Conservation (phyloP, 108 stramenopile species). For the Nitzschia palea region DNA sequence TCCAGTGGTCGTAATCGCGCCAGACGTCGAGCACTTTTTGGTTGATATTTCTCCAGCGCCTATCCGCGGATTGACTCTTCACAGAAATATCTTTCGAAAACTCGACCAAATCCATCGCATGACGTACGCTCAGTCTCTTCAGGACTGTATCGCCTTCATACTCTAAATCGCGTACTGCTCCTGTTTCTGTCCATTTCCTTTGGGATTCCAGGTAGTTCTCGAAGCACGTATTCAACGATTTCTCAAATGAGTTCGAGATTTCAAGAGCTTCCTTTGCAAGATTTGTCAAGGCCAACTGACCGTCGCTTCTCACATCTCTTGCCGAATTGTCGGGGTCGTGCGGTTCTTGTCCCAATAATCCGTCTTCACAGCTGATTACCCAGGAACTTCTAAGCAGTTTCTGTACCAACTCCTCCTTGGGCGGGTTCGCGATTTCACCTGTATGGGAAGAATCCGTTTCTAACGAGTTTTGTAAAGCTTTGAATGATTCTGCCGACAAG, state of each 20-base stretch:
- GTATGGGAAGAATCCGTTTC: conserved; percentile 28
- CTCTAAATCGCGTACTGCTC: conserved; percentile 78
- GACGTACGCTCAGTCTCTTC: conserved; percentile 45
- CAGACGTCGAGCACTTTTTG: conserved; percentile 48
- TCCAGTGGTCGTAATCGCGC: conserved; percentile 54
- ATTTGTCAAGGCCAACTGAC: conserved; percentile 43
- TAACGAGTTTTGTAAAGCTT: conserved; percentile 49
- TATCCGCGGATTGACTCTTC: conserved; percentile 32
- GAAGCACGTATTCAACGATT: conserved; percentile 62
- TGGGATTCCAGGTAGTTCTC: conserved; percentile 72
- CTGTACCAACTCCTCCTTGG: conserved; percentile 53
- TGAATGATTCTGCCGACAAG: conserved; percentile 56
- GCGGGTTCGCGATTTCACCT: conserved; percentile 4
- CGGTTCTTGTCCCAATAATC: conserved; percentile 14
- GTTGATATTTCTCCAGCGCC: conserved; percentile 49
- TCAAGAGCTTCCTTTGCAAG: conserved; percentile 44
- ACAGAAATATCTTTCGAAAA: conserved; percentile 18
- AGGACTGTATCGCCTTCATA: conserved; percentile 61
- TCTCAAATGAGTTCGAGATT: conserved; percentile 60
- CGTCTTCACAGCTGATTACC: conserved; percentile 59
- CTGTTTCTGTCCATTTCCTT: conserved; percentile 80
- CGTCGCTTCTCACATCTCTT: conserved; percentile 39
- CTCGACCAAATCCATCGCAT: conserved; percentile 42
- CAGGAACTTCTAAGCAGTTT: conserved; percentile 57
- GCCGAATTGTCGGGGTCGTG: not conserved